Evolutionary conservation across 2,329 filamentous ascomycete genomes (phyloP), one percentile per base, ranked within the genome.

Genomic region (Emergomyces pasteurianus): DNA sequence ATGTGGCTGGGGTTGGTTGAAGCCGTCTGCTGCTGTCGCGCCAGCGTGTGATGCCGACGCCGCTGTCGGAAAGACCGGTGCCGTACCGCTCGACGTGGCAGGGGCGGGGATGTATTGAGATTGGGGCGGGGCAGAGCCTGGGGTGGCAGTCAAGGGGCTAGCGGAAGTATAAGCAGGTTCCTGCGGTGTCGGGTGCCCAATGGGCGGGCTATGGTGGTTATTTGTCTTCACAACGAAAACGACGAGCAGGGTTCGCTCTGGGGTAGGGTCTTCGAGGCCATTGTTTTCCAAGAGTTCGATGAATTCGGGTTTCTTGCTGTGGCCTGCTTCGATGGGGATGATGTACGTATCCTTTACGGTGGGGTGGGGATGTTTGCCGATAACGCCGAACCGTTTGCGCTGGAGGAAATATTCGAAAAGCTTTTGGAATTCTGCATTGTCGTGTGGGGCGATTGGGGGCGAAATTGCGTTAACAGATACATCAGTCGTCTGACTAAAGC

Each of bases 341-440:
- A 97, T 82, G 72, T 97, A 97, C 1, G 92, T 89, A 70, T 97
- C 92, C 62, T 91, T 87, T 56, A 96, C 88, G 63, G 90, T 87
- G 23, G 85, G 82, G 36, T 86, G 76, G 0, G 83, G 82, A 72
- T 89, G 88, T 70, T 92, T 89, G 16, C 86, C 86, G 7, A 96
- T 82, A 1, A 97, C 92, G 23, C 91, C 92, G 72, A 95, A 99
- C 40, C 91, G 83, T 65, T 88, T 83, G 69, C 92, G 89, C 58
- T 81, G 81, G 49, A 85, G 79, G 71, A 99, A 97, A 75, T 99
- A 97, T 58, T 91, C 83, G 68, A 92, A 89, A n/a, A 97, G 79
- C 21, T 83, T 82, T 64, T 88, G 81, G 69, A 95, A 95, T 28
- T 84, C 82, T 7, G 79, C 74, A 36, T 79, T 78, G 1, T 85